Conservation (phyloP, 139 green algal species). For the Haematococcus sp. region DNA sequence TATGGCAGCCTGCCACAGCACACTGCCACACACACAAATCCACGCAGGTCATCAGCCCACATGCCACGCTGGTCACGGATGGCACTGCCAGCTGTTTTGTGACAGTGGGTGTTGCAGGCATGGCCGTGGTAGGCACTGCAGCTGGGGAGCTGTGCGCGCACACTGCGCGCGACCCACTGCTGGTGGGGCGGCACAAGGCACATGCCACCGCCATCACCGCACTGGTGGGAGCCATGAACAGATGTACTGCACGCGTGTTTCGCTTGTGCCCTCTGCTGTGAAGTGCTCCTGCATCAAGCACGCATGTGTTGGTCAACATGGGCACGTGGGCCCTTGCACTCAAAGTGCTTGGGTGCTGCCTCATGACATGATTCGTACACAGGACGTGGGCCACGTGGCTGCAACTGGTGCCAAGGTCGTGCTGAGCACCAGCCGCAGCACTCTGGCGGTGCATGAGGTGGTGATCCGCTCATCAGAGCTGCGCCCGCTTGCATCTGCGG, state of each 20-base stretch:
- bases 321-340: neutral
- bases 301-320: neutral
- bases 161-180: constrained; percentile 25
- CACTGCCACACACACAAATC: neutral
- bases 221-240: constrained; percentile 10
- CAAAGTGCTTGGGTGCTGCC: too few species aligned
- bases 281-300: too few species aligned
- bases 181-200: constrained; percentile 14
- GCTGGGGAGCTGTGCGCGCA: constrained; percentile 15
- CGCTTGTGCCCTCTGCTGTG: too few species aligned
- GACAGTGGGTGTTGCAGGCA: constrained; percentile 28
- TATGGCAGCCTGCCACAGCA: too few species aligned
- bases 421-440: constrained; percentile 8
- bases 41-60: constrained; percentile 33
- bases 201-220: constrained; percentile 27
- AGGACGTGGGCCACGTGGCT: constrained; percentile 32
- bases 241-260: too few species aligned
- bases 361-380: too few species aligned
- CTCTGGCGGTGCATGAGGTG: constrained; percentile 34
- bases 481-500: constrained; percentile 21
- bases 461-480: constrained; percentile 31
- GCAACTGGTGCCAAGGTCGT: constrained; percentile 31
- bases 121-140: constrained; percentile 21
- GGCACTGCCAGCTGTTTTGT: constrained; percentile 25
- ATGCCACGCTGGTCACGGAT: constrained; percentile 32